Conservation (phyloP, 129 eudicot genomes). For the Erigeron canadensis region DNA sequence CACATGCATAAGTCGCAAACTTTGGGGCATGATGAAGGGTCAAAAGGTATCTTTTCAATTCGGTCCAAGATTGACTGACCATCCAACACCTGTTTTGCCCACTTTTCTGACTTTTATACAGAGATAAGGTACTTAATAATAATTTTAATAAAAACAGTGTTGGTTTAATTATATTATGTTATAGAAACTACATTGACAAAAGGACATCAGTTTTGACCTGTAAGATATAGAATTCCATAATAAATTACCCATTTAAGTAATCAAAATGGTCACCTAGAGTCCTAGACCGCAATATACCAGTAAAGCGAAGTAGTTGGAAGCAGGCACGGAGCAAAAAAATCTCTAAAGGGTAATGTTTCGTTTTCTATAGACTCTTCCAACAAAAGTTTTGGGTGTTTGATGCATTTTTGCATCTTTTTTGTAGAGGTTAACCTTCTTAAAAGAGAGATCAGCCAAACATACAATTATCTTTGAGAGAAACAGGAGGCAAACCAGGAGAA, state of each 20-base stretch:
- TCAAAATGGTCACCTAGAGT: neutral
- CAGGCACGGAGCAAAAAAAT: neutral
- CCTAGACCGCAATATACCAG: too few relatives aligned
- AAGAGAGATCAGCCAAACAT: neutral
- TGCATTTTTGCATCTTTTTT: neutral
- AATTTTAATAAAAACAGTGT: neutral
- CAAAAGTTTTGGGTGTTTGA: too few relatives aligned
- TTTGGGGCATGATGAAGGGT: neutral
- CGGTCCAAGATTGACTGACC: neutral
- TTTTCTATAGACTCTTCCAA: too few relatives aligned
- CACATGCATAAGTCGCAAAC: conserved; percentile 5
- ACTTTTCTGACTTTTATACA: too few relatives aligned
- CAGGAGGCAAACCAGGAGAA: too few relatives aligned
- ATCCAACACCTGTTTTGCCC: neutral
- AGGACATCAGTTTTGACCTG: neutral
- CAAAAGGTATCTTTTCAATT: too few relatives aligned
- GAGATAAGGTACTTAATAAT: too few relatives aligned
- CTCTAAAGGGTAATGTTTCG: neutral
- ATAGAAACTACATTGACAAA: too few relatives aligned
- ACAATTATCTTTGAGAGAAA: neutral
- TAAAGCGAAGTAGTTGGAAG: too few relatives aligned
- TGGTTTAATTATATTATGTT: neutral
- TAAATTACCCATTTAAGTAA: too few relatives aligned
- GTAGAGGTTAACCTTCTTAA: neutral
- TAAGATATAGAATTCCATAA: neutral